Conservation (phyloP, 1,284 basidiomycete genomes). For the Stereum hirsutum region DNA sequence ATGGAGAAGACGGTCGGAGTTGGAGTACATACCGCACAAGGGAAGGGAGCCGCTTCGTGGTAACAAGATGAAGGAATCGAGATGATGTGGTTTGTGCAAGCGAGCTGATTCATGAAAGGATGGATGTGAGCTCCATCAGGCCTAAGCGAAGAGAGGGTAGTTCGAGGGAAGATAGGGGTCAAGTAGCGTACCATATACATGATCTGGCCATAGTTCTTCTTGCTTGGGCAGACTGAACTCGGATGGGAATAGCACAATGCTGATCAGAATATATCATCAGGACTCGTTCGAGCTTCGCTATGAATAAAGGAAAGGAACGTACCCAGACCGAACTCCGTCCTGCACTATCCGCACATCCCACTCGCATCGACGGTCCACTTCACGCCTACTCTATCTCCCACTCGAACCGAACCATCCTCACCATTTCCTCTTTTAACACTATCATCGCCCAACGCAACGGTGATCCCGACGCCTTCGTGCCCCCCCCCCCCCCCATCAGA, state of each 20-base stretch:
- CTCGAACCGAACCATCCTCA: conserved; percentile 25
- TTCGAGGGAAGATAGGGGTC: background rate
- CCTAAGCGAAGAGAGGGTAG: too few species aligned
- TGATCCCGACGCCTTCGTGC: conserved; percentile 54
- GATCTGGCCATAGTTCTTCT: conserved; percentile 42
- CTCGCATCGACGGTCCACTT: conserved; percentile 66
- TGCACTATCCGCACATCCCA: conserved; percentile 54
- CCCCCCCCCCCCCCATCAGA: conserved; percentile 60
- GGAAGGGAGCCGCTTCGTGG: conserved; percentile 52
- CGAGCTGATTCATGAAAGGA: too few species aligned
- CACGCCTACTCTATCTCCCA: conserved; percentile 66
- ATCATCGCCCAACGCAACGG: conserved; percentile 62
- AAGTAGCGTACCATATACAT: conserved; percentile 31
- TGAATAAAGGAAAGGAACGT: conserved; percentile 16
- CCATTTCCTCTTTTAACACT: conserved; percentile 25
- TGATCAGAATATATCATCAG: too few species aligned
- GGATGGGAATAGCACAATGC: conserved; percentile 1
- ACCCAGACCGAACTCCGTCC: conserved; percentile 43
- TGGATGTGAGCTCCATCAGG: too few species aligned
- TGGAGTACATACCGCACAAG: conserved; percentile 44
- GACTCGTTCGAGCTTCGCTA: too few species aligned
- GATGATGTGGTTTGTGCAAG: conserved; percentile 56
- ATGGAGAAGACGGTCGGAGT: background rate
- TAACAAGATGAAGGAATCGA: conserved; percentile 49
- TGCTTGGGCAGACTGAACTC: conserved; percentile 32